These are phyloP conservation scores for Cryptococcus hybrid DNA, from an alignment of 1,284 basidiomycete genomes.

Conservation along the genomic window DNA sequence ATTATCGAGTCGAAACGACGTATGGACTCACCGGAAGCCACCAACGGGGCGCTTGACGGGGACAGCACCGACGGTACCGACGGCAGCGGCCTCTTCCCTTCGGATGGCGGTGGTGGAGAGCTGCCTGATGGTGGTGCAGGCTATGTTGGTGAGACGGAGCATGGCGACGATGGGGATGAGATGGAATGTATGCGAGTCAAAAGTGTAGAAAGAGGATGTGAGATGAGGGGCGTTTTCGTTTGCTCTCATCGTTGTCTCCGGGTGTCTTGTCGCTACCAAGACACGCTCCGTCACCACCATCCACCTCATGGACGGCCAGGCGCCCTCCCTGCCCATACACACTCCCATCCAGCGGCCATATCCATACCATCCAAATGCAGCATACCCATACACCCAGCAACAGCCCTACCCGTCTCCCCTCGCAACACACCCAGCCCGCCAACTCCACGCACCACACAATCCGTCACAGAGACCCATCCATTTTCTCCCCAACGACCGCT, in stretches of 20 bases:
- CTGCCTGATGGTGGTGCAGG: slow-evolving; percentile 27
- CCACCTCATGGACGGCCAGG: background rate
- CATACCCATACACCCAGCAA: background rate
- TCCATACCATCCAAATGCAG: too few species aligned
- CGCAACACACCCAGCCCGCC: background rate
- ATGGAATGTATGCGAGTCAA: background rate
- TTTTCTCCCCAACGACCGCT: background rate
- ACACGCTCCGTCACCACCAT: background rate
- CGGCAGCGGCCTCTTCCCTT: slow-evolving; percentile 54
- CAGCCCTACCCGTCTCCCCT: background rate
- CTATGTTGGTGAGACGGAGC: slow-evolving; percentile 5
- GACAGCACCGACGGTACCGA: slow-evolving; percentile 49
- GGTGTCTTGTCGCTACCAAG: background rate
- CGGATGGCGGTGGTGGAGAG: slow-evolving; percentile 51
- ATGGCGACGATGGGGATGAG: background rate
- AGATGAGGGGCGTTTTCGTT: background rate
- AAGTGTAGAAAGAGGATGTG: background rate
- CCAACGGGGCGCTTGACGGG: slow-evolving; percentile 69
- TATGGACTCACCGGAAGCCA: slow-evolving; percentile 58
- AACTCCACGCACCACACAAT: slow-evolving; percentile 1
- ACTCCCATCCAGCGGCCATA: background rate
- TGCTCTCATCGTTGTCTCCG: background rate
- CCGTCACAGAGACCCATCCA: slow-evolving; percentile 1
- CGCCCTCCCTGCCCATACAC: background rate
- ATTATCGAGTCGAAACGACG: background rate